Percentiles rank a stretch among this genome's conserved stretches.
Evolutionary conservation across 768 basidiomycete species (phyloP).

Genomic region (Suillus clintonianus): DNA sequence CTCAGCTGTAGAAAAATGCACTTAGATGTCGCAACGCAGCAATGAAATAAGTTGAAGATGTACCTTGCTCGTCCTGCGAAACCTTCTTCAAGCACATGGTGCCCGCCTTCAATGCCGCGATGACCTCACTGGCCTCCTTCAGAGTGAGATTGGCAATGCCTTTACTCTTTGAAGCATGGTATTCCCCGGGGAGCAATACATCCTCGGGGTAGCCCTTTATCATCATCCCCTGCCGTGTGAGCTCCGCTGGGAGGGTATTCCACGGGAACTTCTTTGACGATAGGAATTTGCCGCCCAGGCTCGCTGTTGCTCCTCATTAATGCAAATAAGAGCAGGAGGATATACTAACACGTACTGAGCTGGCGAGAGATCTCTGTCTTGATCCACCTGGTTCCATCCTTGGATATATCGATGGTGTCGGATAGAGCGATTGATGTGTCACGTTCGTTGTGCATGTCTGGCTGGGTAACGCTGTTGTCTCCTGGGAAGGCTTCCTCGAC

Average conservation of each 20-base stretch:
- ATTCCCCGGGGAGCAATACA: neutral
- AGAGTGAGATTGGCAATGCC: slow-evolving; percentile 7
- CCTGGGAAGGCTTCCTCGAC: neutral
- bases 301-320: neutral
- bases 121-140: neutral
- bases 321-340: neutral
- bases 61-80: neutral
- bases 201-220: neutral
- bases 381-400: neutral
- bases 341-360: neutral
- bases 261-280: slow-evolving; percentile 7
- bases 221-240: neutral
- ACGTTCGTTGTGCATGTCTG: neutral
- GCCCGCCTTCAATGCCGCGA: neutral
- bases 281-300: slow-evolving; percentile 1
- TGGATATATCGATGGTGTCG: neutral
- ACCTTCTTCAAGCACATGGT: neutral
- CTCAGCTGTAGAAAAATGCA: neutral
- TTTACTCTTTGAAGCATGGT: slow-evolving; percentile 7
- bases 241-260: slow-evolving; percentile 4
- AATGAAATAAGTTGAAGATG: neutral
- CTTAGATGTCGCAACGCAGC: neutral
- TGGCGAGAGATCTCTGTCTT: neutral
- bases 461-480: neutral
- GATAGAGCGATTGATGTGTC: neutral